Evolutionary conservation across 495 filamentous ascomycete genomes (phyloP), one percentile per base, ranked within the genome.

Genomic region (Parathielavia appendiculata): DNA sequence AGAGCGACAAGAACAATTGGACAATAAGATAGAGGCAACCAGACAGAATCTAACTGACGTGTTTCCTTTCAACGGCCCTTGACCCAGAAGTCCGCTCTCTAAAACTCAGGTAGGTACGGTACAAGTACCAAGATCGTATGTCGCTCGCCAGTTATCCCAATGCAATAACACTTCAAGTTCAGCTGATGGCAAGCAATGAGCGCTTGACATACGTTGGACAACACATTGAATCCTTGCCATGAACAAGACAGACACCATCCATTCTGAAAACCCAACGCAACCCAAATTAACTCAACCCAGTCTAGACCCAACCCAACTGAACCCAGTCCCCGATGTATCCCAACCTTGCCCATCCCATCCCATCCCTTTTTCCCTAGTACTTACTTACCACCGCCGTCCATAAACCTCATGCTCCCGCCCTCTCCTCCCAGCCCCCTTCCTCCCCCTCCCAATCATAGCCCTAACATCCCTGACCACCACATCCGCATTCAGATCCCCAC

Each of bases 361-460:
- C 16, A 32, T 17, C 23, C 23, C 26, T 22, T 41, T 38, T 46
- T 23, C 34, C 32, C 30, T 39, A 26, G 19, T 39, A 13, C 22
- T 45, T 19, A 17, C 11, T 67, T 48, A 76, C 74, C 74, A 76
- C 58, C 74, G 30, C 22, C 73, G 60, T 20, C 74, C 74, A 62
- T 67, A 75, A 55, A 75, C 58, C 47, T 65, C 61, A 60, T 69
- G 65, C 53, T 72, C 70, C 59, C 59, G 57, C 61, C 61, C 67
- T 54, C 30, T 58, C 59, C 49, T 19, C 54, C 61, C 59, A 57
- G 22, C 51, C 36, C 23, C 54, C 45, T 36, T 49, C 23, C 30
- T 22, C 20, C 34, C 44, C 35, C 26, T n/a, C 16, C 44, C 26
- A 13, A 51, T 20, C 57, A 54, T 46, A 7, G 35, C 55, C 4